Percentiles rank a stretch among this genome's conserved stretches.
phyloP scores from a whole-genome alignment of 192 early-diverging fungal genomes.

The Backusella tarrabulga region DNA sequence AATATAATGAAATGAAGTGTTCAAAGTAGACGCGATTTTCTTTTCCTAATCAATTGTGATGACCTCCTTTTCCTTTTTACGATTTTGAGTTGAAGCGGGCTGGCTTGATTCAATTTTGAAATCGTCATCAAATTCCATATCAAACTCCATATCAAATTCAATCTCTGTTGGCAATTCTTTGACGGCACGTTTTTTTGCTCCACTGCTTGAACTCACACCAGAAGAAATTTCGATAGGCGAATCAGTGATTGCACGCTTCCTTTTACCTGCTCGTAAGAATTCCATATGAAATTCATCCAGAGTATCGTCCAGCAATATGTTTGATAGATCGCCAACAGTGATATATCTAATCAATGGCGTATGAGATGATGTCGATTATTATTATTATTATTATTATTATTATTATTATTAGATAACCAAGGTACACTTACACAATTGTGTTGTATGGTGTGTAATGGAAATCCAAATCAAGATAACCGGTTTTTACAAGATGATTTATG shows the following conservation, averaged over 20 bases:
- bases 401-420: too few relatives aligned
- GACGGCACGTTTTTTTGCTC: neutral
- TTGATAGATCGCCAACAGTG: neutral
- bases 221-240: neutral
- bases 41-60: neutral
- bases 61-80: neutral
- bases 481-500: conserved; percentile 49
- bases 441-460: conserved; percentile 63
- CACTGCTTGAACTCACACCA: neutral
- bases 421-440: conserved; percentile 53
- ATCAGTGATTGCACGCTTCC: neutral
- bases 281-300: neutral
- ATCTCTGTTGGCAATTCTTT: neutral
- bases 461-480: conserved; percentile 54
- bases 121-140: neutral
- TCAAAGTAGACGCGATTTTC: neutral
- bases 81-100: neutral
- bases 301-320: neutral
- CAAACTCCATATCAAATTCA: neutral
- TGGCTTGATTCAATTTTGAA: neutral
- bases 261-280: neutral
- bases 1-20: neutral
- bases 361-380: neutral
- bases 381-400: too few relatives aligned
- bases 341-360: neutral